Base-by-base conservation (phyloP, 345 rosid species). In the Eucalyptus pumila region DNA sequence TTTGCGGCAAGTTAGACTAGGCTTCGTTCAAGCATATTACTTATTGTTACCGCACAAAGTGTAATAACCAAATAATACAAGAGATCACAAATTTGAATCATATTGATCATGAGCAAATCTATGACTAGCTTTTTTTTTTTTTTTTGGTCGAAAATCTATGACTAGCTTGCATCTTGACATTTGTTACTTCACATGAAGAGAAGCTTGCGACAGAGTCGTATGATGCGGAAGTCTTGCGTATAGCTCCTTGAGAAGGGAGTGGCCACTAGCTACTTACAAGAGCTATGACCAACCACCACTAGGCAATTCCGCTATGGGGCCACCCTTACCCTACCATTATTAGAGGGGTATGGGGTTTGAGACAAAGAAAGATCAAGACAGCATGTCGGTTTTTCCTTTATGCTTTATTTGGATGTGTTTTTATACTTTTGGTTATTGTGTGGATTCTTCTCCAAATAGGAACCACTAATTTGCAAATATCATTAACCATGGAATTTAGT, bases 301-400 rank as follows among this genome's bases (percentile, higher is more conserved):
- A 15, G 85, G 16, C 88, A 89, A 88, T 87, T 89, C 89, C 19
- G 16, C 90, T 89, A 89, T 89, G 47, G 85, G 90, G 89, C 62
- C 92, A 89, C 89, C 89, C 87, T 76, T 86, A 88, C 90, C 65
- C 88, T 86, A 87, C 88, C 88, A 86, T 86, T 56, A 65, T 90
- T 90, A 87, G 87, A 44, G 58, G 80, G 87, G 24, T 40, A 89
- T 76, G 81, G 92, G 60, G 85, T 60, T 27, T 13, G 32, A 60
- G 69, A 60, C n/a, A 52, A 52, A 12, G 32, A 26, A 60, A 60
- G 32, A 26, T 26, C 69, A 60, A 60, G 32, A 30, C 32, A 60
- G 69, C 69, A 27, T 27, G n/a, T 60, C 14, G n/a, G n/a, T 60
- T 60, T 60, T 60, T 60, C 67, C 67, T 60, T 60, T 60, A 60